Percentiles rank a stretch among this genome's conserved stretches.
These are phyloP conservation scores for Amanita phalloides DNA, from an alignment of 768 basidiomycete genomes.

Conservation along the genomic window DNA sequence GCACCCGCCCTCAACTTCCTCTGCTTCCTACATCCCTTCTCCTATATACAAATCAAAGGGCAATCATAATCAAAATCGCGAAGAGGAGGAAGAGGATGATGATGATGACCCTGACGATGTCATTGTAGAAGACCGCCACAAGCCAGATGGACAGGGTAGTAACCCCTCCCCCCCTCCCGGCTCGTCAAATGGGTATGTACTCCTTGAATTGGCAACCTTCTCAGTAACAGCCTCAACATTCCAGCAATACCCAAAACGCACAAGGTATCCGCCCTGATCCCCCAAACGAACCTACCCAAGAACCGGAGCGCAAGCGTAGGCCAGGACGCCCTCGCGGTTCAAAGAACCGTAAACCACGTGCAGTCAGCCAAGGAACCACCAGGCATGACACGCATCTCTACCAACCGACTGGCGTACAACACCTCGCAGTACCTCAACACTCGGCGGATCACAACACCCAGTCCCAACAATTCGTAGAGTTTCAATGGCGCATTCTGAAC, in stretches of 20 bases:
- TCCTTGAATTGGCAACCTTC: conserved; percentile 4
- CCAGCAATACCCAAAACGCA: conserved; percentile 10
- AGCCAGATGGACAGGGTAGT: conserved; percentile 30
- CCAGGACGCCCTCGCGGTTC: conserved; percentile 76
- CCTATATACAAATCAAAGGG: conserved; percentile 14
- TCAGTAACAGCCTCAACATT: background rate
- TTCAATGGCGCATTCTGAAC: conserved; percentile 77
- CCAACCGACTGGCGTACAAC: conserved; percentile 19
- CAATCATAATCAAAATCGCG: conserved; percentile 8
- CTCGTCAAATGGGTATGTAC: conserved; percentile 18
- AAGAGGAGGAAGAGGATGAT: conserved; percentile 41
- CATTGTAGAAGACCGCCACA: conserved; percentile 44
- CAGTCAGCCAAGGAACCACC: conserved; percentile 15
- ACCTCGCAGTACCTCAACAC: conserved; percentile 27
- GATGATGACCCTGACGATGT: conserved; percentile 59
- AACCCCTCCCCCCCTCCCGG: conserved; percentile 24
- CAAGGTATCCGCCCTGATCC: conserved; percentile 17
- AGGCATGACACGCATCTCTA: conserved; percentile 33
- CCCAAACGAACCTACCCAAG: conserved; percentile 15
- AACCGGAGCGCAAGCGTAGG: conserved; percentile 50
- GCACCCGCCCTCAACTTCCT: conserved; percentile 39
- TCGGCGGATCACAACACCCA: conserved; percentile 45
- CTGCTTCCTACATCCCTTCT: conserved; percentile 15
- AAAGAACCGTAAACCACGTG: conserved; percentile 51
- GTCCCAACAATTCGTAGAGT: conserved; percentile 66